Base-by-base conservation (phyloP, 805 yeast species). In the Yarrowia sp. region DNA sequence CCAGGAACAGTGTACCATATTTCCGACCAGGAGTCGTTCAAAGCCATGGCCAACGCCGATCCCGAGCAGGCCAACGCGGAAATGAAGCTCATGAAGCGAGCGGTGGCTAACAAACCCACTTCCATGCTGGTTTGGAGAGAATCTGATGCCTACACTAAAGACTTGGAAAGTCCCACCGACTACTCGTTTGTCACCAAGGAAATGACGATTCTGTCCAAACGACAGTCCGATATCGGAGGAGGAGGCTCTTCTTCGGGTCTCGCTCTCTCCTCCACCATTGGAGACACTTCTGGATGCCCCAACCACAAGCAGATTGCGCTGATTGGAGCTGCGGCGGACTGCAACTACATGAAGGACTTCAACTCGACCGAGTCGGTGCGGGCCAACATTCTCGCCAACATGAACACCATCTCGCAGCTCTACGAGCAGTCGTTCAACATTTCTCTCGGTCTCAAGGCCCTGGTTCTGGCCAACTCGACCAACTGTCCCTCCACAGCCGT, bases 281-380 rank as follows among this genome's bases (percentile, higher is more conserved):
- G 79, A 30, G 70, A 74, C 69, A 72, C 74, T 14, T 38, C 69
- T 9, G 80, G 80, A 9, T 77, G 80, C 58, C 78, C 79, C 14
- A 63, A 68, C 14, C 70, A 71, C 3, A 68, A 75, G n/a, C 63
- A 74, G 67, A 71, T 77, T 14, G 78, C 80, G 1, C 71, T 76
- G 34, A 72, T 78, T n/a, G 81, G 81, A 0, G 68, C 77, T 6
- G 80, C 76, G 15, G 79, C 74, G 1, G 81, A 79, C 70, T 77
- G 79, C 70, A 75, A 73, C 70, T 79, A 72, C 68, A 15, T 76
- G 52, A 36, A 68, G 30, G 68, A 53, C n/a, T 78, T 77, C 71
- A 71, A 71, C 60, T 68, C 71, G 38, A 61, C 71, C 20, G 65
- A 71, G 12, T 74, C 70, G 2, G 76, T 76, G 3, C 72, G 76